Evolutionary conservation across 2,329 filamentous ascomycete genomes (phyloP).

Genomic region (Pseudocercospora eumusae): DNA sequence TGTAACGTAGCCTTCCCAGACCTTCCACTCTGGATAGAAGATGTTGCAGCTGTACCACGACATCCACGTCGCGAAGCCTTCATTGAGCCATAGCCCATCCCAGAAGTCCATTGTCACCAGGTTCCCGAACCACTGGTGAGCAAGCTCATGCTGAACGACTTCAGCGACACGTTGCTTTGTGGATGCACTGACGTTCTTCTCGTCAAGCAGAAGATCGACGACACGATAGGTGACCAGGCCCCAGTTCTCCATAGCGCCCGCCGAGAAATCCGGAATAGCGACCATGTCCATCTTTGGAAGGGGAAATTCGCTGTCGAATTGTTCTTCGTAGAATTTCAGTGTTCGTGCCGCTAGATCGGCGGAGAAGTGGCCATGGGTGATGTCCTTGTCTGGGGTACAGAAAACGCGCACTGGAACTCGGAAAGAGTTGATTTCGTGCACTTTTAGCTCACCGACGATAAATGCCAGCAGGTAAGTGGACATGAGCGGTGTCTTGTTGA

Average conservation of each 20-base stretch:
- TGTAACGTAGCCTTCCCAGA: slow-evolving; percentile 93
- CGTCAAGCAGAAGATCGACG: slow-evolving; percentile 85
- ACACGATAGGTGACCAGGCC: slow-evolving; percentile 92
- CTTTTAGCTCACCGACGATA: slow-evolving; percentile 89
- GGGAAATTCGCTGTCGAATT: slow-evolving; percentile 83
- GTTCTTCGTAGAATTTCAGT: slow-evolving; percentile 91
- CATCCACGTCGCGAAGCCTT: slow-evolving; percentile 90
- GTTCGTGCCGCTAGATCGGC: slow-evolving; percentile 86
- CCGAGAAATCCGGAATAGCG: slow-evolving; percentile 92
- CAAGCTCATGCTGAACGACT: slow-evolving; percentile 93
- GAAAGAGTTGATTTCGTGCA: slow-evolving; percentile 89
- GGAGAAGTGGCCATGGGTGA: slow-evolving; percentile 88
- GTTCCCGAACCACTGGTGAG: slow-evolving; percentile 94
- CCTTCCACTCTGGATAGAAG: slow-evolving; percentile 98
- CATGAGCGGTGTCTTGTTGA: slow-evolving; percentile 91
- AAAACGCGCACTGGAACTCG: slow-evolving; percentile 92
- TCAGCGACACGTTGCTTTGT: slow-evolving; percentile 92
- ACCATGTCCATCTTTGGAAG: slow-evolving; percentile 96
- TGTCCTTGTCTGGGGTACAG: slow-evolving; percentile 83
- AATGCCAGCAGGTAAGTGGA: slow-evolving; percentile 95
- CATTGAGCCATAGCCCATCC: slow-evolving; percentile 74
- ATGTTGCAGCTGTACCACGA: slow-evolving; percentile 91
- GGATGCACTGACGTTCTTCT: slow-evolving; percentile 84
- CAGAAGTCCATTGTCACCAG: slow-evolving; percentile 95
- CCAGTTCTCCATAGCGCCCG: slow-evolving; percentile 99